Evolutionary conservation across 495 filamentous ascomycete species (phyloP).

Genomic region (Penicillium herquei): DNA sequence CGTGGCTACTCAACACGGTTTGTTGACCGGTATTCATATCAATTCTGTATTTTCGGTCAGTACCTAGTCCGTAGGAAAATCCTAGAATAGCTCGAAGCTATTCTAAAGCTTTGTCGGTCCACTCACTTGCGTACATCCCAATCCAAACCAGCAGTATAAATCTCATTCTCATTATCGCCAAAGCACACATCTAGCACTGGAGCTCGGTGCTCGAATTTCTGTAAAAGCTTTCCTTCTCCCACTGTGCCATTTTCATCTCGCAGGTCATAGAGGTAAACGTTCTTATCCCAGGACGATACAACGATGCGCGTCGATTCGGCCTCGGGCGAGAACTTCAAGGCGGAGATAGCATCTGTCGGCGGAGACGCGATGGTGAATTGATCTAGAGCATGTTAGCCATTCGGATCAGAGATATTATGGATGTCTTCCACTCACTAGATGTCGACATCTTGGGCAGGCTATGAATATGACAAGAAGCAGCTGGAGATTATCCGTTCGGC

Average conservation of each 20-base stretch:
- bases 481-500: not conserved
- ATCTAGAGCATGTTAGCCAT: conserved; percentile 25
- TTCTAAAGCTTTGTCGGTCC: not conserved
- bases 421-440: conserved; percentile 30
- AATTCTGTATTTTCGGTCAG: conserved; percentile 47
- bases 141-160: conserved; percentile 83
- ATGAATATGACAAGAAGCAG: not conserved
- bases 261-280: conserved; percentile 86
- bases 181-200: conserved; percentile 92
- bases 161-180: conserved; percentile 72
- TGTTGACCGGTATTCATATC: conserved; percentile 70
- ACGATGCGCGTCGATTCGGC: conserved; percentile 65
- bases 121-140: conserved; percentile 74
- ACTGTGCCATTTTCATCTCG: conserved; percentile 54
- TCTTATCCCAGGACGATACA: conserved; percentile 92
- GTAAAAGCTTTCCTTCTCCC: conserved; percentile 60
- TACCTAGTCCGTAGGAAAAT: not conserved
- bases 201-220: conserved; percentile 76
- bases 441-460: conserved; percentile 28
- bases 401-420: not conserved
- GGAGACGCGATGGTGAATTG: conserved; percentile 54
- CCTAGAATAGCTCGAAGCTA: not conserved
- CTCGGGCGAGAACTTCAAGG: conserved; percentile 77
- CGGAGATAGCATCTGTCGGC: conserved; percentile 85
- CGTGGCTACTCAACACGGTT: conserved; percentile 74